These are phyloP conservation scores for Cladosporium phlei DNA, from an alignment of 2,329 filamentous ascomycete species.

Conservation along the genomic window DNA sequence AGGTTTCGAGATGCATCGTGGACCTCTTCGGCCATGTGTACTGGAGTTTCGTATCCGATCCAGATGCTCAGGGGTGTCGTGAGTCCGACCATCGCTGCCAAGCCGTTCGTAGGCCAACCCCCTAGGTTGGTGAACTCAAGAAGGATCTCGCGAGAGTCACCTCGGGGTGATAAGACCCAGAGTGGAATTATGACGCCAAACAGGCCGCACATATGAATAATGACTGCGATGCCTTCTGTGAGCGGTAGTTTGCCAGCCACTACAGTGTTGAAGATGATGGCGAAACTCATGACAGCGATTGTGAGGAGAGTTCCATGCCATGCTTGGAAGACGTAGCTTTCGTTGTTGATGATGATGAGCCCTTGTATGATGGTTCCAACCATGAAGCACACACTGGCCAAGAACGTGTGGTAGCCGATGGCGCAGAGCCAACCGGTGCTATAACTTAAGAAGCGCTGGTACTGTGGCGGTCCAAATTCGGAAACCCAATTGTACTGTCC, in stretches of 20 bases:
- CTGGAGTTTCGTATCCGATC: slow-evolving; percentile 23
- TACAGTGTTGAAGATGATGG: slow-evolving; percentile 28
- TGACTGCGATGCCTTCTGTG: slow-evolving; percentile 25
- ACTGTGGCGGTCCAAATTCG: slow-evolving; percentile 40
- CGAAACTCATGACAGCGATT: slow-evolving; percentile 22
- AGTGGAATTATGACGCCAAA: slow-evolving; percentile 30
- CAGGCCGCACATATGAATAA: slow-evolving; percentile 28
- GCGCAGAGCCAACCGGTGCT: slow-evolving; percentile 40
- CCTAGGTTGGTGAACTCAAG: slow-evolving; percentile 22
- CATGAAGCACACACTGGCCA: slow-evolving; percentile 9
- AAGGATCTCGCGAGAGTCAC: slow-evolving; percentile 15
- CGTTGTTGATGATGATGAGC: slow-evolving; percentile 40
- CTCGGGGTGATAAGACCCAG: slow-evolving; percentile 23
- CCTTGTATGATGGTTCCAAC: slow-evolving; percentile 41
- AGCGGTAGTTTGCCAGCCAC: slow-evolving; percentile 24
- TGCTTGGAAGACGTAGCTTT: slow-evolving; percentile 36
- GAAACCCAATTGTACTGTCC: slow-evolving; percentile 30
- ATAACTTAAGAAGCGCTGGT: slow-evolving; percentile 44
- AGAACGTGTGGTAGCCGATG: slow-evolving; percentile 12
- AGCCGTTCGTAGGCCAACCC: slow-evolving; percentile 21
- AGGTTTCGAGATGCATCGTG: slow-evolving; percentile 27
- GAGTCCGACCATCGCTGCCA: slow-evolving; percentile 38
- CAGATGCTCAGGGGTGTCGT: slow-evolving; percentile 24
- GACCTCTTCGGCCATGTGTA: slow-evolving; percentile 31
- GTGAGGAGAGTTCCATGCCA: slow-evolving; percentile 45